Evolutionary conservation across 2,329 filamentous ascomycete species (phyloP), one percentile per base, ranked within the genome.

Genomic region (Diplodia corticola): DNA sequence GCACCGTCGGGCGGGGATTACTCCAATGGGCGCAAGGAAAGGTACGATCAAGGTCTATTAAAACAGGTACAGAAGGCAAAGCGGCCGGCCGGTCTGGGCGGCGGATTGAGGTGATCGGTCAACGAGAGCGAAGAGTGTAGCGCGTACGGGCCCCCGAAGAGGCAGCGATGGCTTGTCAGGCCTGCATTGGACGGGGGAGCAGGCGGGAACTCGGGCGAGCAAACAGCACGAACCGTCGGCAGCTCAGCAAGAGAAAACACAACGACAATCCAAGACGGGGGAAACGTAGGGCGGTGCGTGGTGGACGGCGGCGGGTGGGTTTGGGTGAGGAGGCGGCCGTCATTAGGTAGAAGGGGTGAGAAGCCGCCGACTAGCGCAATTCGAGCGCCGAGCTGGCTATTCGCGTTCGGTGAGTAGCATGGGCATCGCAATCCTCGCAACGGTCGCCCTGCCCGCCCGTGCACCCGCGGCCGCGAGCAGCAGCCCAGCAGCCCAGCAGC

Each of bases 61-160:
- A 76, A 73, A 77, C 74, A 77, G 71, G 67, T 69, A 70, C 69
- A 73, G 73, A 77, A 78, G 69, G 73, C 70, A 74, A 74, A 67
- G 69, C 68, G 72, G 50, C 35, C 59, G 70, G 69, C 69, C 71
- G 71, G 71, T 71, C 37, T 60, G 28, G 46, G 55, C 54, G 40
- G 55, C 40, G 37, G 37, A 48, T 44, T 53, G 59, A 26, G 13
- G 48, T 17, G 65, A 49, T 55, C 50, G 63, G 37, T 65, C 57
- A 67, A 61, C 55, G 54, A 61, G 57, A 55, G 65, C 55, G 59
- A 63, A 54, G 65, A 13, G 53, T 46, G 65, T 37, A 63, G 64
- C 54, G 54, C 64, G 64, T 48, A 57, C 49, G 51, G 40, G 54
- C 49, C 57, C 65, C 57, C 48, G 65, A 63, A 57, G 65, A 63